Base-by-base conservation (phyloP, 2,329 filamentous ascomycete species). In the Colletotrichum sp. region DNA sequence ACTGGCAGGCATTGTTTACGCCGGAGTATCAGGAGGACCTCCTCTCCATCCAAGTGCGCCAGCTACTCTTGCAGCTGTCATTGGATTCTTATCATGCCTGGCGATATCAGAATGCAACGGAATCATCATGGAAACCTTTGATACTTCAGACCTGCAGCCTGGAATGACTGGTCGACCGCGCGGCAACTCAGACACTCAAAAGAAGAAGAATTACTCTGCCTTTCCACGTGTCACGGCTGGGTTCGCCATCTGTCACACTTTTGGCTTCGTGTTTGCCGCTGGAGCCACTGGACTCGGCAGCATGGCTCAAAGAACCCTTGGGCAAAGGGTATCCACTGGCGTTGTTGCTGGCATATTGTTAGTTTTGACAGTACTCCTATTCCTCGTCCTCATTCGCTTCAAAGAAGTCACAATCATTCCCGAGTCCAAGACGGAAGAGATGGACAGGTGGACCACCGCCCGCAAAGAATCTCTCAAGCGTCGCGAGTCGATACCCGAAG, bases 61-160 rank as follows among this genome's bases (percentile, higher is more conserved):
- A 5, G 92, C 92, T 6, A 81, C 93, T 4, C 92, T 95, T 78
- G 92, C 93, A 0, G 90, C 89, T 1, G 82, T 92, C 6, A 89
- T 95, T 16, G 94, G 93, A 0, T 95, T 95, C 79, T 85, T 95
- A 7, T 93, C 93, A 3, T 93, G 92, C 68, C 89, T 96, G 12
- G 94, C 93, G 2, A 92, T 95, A 62, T 91, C 94, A 4, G 94
- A 96, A 83, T 95, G 94, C 83, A 91, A 93, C 78, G 93, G 94
- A 1, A 85, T 96, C 36, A 90, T 96, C 81, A 96, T 96, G 94
- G 94, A 96, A 81, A 93, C 92, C 0, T 96, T 93, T 82, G 95
- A 96, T 82, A 94, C 92, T n/a, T 95, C 93, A 55, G 95, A 96
- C 82, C 87, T 96, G 6, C 93, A 94, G 79, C 92, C 93, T 3